Evolutionary conservation across 371 early-diverging fungal species (phyloP).

Genomic region (Nematocida minor): DNA sequence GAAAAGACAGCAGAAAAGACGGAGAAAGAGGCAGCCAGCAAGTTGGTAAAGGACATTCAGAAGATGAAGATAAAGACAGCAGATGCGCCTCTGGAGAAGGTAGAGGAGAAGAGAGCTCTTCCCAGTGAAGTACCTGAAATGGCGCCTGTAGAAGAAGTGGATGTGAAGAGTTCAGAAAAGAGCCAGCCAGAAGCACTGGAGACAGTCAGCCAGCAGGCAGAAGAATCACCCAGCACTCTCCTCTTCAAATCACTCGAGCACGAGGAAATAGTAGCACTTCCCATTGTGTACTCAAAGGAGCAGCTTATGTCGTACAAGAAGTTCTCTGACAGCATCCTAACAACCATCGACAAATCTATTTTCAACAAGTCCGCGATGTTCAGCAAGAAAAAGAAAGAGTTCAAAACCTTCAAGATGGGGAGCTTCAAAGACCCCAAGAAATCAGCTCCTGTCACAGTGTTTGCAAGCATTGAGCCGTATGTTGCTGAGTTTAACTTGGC

Average conservation of each 20-base stretch:
- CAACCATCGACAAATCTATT: background rate
- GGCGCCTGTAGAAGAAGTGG: background rate
- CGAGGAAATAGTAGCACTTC: background rate
- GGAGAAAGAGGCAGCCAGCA: no score
- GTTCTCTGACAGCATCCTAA: background rate
- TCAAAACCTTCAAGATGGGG: conserved; percentile 4
- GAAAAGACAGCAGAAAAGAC: no score
- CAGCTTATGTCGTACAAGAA: background rate
- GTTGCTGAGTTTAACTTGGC: conserved; percentile 32
- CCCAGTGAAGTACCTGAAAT: background rate
- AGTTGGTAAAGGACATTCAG: background rate
- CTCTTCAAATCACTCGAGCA: no score
- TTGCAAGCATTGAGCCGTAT: conserved; percentile 17
- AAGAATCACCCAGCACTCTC: background rate
- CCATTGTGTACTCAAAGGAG: conserved; percentile 20
- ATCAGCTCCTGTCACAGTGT: conserved; percentile 1
- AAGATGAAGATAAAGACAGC: background rate
- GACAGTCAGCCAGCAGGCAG: background rate
- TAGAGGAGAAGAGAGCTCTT: background rate
- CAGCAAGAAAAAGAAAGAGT: conserved; percentile 30
- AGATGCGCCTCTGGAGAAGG: background rate
- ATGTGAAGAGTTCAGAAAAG: background rate
- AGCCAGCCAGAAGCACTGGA: background rate
- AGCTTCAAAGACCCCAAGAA: background rate
- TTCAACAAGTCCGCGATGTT: background rate